phyloP scores from a whole-genome alignment of 2,329 filamentous ascomycete species.

The Fusarium sp. region DNA sequence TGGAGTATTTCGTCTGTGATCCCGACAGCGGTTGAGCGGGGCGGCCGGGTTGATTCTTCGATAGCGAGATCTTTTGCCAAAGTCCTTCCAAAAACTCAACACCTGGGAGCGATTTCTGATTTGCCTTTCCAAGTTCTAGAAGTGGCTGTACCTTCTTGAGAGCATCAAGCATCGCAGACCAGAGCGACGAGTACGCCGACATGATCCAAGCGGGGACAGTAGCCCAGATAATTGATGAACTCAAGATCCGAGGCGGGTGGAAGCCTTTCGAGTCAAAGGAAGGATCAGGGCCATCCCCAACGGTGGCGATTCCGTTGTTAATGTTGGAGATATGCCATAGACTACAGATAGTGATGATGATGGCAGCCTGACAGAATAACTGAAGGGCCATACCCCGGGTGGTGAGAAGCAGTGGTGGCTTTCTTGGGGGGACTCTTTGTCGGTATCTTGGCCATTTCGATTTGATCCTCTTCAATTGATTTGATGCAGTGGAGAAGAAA shows the following conservation, averaged over 20 bases:
- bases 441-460: background rate
- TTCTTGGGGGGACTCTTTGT: background rate
- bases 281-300: background rate
- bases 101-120: background rate
- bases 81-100: rapidly evolving
- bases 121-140: background rate
- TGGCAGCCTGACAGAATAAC: background rate
- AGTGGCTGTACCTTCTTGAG: background rate
- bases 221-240: background rate
- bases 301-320: background rate
- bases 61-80: background rate
- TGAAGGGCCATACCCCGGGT: background rate
- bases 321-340: background rate
- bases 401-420: background rate
- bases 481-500: rapidly evolving
- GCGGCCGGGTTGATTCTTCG: no score
- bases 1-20: background rate
- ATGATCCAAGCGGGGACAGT: background rate
- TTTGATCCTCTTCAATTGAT: background rate
- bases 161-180: background rate
- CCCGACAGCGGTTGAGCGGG: background rate
- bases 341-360: background rate
- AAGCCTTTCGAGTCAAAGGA: background rate
- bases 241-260: background rate
- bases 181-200: background rate